A percentile compares a stretch with the other conserved stretches of the same genome.
These are phyloP conservation scores for Zanthoxylum bungeanum DNA, from an alignment of 345 rosid genomes.

Conservation along the genomic window DNA sequence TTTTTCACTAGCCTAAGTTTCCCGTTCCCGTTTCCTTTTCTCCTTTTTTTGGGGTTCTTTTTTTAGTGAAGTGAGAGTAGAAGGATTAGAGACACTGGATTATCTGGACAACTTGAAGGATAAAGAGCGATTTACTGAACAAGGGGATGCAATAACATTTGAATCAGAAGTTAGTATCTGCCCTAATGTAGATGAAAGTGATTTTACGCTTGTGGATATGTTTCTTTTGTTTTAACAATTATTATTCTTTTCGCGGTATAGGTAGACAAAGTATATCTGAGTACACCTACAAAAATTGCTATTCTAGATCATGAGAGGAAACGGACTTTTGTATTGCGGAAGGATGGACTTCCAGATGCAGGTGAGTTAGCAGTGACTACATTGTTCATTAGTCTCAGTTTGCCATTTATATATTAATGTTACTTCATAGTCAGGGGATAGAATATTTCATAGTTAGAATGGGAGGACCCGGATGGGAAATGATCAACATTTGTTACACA, in stretches of 20 bases:
- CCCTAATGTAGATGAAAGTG: background rate
- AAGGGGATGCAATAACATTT: constrained; percentile 62
- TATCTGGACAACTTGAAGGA: constrained; percentile 51
- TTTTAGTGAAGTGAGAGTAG: constrained; percentile 65
- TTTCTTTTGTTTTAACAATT: background rate
- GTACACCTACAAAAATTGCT: constrained; percentile 59
- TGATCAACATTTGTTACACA: background rate
- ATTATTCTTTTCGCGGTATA: constrained; percentile 7
- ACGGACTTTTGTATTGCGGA: constrained; percentile 55
- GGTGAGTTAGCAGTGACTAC: constrained; percentile 28
- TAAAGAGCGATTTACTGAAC: constrained; percentile 58
- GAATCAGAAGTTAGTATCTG: constrained; percentile 51
- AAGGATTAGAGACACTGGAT: constrained; percentile 63
- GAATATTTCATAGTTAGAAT: background rate
- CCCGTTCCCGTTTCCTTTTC: constrained; percentile 3
- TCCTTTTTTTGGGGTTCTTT: background rate
- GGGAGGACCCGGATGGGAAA: background rate
- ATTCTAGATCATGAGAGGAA: constrained; percentile 62
- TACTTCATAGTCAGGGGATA: background rate
- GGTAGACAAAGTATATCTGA: constrained; percentile 53
- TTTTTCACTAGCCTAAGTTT: background rate
- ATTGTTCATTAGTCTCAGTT: background rate
- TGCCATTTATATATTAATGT: background rate
- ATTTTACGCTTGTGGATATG: background rate
- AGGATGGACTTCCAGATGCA: constrained; percentile 72